A percentile compares a stretch with the other conserved stretches of the same genome.
These are phyloP conservation scores for Aspergillus tanneri DNA, from an alignment of 2,329 filamentous ascomycete genomes.

Conservation along the genomic window DNA sequence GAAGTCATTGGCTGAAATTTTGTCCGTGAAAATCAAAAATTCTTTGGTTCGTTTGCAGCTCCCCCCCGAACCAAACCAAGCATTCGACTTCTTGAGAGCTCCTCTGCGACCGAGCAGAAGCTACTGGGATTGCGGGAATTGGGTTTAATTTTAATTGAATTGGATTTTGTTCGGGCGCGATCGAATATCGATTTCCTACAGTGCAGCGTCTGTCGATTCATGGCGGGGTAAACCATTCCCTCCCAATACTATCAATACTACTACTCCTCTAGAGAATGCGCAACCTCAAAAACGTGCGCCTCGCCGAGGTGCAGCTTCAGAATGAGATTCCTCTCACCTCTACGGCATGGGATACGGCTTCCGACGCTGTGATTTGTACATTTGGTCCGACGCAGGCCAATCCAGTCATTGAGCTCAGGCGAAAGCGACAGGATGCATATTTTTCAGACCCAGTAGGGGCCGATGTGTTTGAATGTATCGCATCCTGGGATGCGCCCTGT, in stretches of 20 bases:
- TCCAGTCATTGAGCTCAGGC: constrained; percentile 70
- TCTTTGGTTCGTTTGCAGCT: constrained; percentile 33
- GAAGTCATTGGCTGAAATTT: constrained; percentile 44
- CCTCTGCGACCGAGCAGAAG: neutral
- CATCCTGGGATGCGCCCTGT: constrained; percentile 85
- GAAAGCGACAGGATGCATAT: constrained; percentile 41
- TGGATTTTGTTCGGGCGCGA: neutral
- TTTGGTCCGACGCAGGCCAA: constrained; percentile 74
- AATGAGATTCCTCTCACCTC: constrained; percentile 66
- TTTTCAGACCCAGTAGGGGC: constrained; percentile 43
- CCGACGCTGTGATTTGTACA: constrained; percentile 75
- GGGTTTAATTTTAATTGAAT: neutral
- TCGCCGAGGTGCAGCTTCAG: constrained; percentile 63
- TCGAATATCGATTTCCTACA: constrained; percentile 1
- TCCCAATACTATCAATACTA: constrained; percentile 19
- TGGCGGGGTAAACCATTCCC: constrained; percentile 40
- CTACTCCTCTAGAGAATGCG: constrained; percentile 65
- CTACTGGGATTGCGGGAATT: neutral
- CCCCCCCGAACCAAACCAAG: neutral
- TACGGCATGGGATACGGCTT: constrained; percentile 79
- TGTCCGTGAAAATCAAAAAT: constrained; percentile 40
- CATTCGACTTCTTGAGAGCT: neutral
- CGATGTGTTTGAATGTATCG: constrained; percentile 55
- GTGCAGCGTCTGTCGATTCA: constrained; percentile 24
- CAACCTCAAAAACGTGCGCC: constrained; percentile 78